Percentiles rank a stretch among this genome's conserved stretches.
phyloP scores from a whole-genome alignment of 345 rosid species.

The Chamaenerion angustifolium region DNA sequence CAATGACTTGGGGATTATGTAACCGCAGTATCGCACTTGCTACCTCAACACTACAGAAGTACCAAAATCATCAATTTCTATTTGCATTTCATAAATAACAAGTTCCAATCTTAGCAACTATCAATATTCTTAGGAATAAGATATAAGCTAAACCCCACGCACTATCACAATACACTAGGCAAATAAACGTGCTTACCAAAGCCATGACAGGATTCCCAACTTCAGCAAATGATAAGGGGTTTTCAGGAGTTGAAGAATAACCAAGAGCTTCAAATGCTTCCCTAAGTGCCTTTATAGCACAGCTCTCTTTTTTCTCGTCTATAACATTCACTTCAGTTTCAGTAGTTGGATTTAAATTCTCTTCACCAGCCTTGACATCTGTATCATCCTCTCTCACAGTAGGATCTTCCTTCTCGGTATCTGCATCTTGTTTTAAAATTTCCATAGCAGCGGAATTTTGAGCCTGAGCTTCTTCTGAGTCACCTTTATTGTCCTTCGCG shows the following conservation, averaged over 20 bases:
- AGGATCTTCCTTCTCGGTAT: slow-evolving; percentile 42
- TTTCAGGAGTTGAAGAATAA: slow-evolving; percentile 45
- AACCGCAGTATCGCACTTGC: too few relatives aligned
- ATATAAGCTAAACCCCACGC: neutral
- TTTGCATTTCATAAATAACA: too few relatives aligned
- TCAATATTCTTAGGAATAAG: neutral
- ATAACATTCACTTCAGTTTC: slow-evolving; percentile 23
- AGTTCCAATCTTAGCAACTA: too few relatives aligned
- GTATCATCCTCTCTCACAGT: slow-evolving; percentile 25
- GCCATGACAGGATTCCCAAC: slow-evolving; percentile 98
- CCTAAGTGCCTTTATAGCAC: slow-evolving; percentile 57
- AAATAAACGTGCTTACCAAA: slow-evolving; percentile 45
- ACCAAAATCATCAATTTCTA: too few relatives aligned
- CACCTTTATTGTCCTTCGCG: slow-evolving; percentile 31
- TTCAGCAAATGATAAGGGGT: slow-evolving; percentile 65
- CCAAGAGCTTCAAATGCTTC: slow-evolving; percentile 92
- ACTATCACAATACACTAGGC: neutral
- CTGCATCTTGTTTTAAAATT: slow-evolving; percentile 3
- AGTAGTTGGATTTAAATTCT: slow-evolving; percentile 26
- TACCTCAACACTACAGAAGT: too few relatives aligned
- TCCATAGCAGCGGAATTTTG: slow-evolving; percentile 14
- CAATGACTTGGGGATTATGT: too few relatives aligned
- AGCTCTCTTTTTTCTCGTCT: slow-evolving; percentile 29
- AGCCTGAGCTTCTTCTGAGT: slow-evolving; percentile 30
- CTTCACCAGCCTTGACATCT: slow-evolving; percentile 22